Percentiles rank a stretch among this genome's conserved stretches.
These are phyloP conservation scores for Fusarium pininemorale DNA, from an alignment of 2,329 filamentous ascomycete species.

Conservation along the genomic window DNA sequence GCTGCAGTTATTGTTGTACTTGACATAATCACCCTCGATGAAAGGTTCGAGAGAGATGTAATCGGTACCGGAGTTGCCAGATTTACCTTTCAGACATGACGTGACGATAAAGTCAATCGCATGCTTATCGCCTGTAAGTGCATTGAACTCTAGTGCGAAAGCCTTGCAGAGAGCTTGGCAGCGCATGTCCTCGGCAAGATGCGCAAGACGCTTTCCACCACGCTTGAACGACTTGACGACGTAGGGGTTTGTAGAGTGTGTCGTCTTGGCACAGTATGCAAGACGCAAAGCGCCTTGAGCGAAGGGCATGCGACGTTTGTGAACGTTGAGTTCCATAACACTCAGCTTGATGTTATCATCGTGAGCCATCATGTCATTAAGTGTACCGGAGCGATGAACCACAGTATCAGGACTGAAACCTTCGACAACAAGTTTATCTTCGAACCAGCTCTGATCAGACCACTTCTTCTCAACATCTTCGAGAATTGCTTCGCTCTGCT, in stretches of 20 bases:
- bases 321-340: conserved; percentile 47
- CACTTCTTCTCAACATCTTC: conserved; percentile 2
- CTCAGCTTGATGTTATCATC: conserved; percentile 49
- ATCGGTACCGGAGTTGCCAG: neutral
- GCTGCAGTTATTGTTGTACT: conserved; percentile 51
- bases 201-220: conserved; percentile 35
- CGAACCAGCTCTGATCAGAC: neutral
- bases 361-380: conserved; percentile 49
- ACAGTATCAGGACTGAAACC: conserved; percentile 45
- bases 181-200: conserved; percentile 52
- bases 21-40: conserved; percentile 48
- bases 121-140: conserved; percentile 35
- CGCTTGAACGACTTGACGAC: conserved; percentile 49
- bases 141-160: conserved; percentile 54
- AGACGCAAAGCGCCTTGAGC: conserved; percentile 47
- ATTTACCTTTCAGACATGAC: conserved; percentile 42
- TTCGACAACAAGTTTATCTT: conserved; percentile 8
- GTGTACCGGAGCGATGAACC: conserved; percentile 38
- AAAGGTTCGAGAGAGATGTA: conserved; percentile 50
- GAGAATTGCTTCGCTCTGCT: neutral
- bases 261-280: conserved; percentile 46
- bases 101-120: conserved; percentile 46
- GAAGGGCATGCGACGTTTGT: conserved; percentile 39
- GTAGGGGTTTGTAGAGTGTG: conserved; percentile 39
- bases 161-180: conserved; percentile 51